Conservation (phyloP, 2,329 filamentous ascomycete species). For the Zymoseptoria crescenta region DNA sequence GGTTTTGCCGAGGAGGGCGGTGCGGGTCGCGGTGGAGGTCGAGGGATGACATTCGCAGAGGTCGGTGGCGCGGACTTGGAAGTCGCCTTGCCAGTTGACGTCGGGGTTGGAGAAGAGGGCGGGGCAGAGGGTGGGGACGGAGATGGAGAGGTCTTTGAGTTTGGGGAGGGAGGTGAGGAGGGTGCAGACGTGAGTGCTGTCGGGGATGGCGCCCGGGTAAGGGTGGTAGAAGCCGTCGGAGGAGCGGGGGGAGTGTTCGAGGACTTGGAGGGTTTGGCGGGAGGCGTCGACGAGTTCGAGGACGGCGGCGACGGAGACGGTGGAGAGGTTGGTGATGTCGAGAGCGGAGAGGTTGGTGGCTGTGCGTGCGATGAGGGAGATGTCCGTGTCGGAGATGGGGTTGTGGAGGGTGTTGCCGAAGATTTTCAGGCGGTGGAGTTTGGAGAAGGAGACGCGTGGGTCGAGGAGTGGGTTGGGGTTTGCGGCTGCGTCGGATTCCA, state of each 20-base stretch:
- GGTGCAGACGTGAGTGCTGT: conserved; percentile 42
- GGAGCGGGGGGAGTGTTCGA: conserved; percentile 48
- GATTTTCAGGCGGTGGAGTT: conserved; percentile 45
- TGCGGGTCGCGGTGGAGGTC: conserved; percentile 27
- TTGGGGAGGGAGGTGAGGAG: conserved; percentile 40
- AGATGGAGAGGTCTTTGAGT: conserved; percentile 43
- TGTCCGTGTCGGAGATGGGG: conserved; percentile 44
- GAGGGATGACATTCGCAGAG: conserved; percentile 39
- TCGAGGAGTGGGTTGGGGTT: conserved; percentile 35
- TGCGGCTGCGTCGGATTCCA: conserved; percentile 32
- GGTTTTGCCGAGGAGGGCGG: conserved; percentile 29
- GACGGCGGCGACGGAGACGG: conserved; percentile 45
- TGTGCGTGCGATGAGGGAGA: conserved; percentile 44
- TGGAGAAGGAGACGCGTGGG: conserved; percentile 39
- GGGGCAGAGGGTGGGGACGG: conserved; percentile 41
- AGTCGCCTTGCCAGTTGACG: conserved; percentile 40
- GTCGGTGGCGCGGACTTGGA: conserved; percentile 43
- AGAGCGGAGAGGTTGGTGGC: conserved; percentile 46
- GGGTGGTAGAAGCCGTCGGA: conserved; percentile 46
- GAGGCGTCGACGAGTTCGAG: conserved; percentile 46
- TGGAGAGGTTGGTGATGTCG: conserved; percentile 47
- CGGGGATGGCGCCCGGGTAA: conserved; percentile 37
- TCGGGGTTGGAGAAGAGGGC: conserved; percentile 39
- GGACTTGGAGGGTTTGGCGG: conserved; percentile 40
- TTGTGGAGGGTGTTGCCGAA: conserved; percentile 48